phyloP scores from a whole-genome alignment of 345 rosid species.

The Linum lewisii region DNA sequence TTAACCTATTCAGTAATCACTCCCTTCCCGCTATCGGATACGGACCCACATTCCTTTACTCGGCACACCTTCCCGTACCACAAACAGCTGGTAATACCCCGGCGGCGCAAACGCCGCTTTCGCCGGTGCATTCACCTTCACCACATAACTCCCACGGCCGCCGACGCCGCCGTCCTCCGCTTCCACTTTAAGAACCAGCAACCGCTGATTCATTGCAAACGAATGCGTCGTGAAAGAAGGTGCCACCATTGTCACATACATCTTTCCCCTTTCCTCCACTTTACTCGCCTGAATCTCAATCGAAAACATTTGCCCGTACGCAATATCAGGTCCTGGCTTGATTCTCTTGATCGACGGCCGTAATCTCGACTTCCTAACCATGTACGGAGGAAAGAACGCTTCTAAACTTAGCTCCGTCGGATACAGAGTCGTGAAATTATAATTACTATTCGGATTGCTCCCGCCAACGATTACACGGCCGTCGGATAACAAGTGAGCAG shows the following conservation, averaged over 20 bases:
- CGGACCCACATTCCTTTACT: conserved; percentile 75
- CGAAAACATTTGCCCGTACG: conserved; percentile 20
- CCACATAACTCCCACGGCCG: conserved; percentile 21
- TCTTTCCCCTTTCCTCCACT: too few species aligned
- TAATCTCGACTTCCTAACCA: conserved; percentile 22
- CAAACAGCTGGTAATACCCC: conserved; percentile 61
- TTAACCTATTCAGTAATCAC: too few species aligned
- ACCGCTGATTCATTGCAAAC: conserved; percentile 69
- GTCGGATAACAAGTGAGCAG: conserved; percentile 59
- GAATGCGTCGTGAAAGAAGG: conserved; percentile 77
- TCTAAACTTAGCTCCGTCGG: conserved; percentile 74
- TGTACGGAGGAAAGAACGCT: conserved; percentile 56
- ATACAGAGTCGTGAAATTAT: conserved; percentile 46
- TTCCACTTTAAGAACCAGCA: conserved; percentile 41
- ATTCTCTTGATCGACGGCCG: conserved; percentile 42
- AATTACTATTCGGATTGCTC: conserved; percentile 57
- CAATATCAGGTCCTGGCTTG: conserved; percentile 1
- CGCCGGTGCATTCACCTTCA: conserved; percentile 35
- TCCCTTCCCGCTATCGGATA: too few species aligned
- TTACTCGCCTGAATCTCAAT: conserved; percentile 11
- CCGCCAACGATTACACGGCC: conserved; percentile 79
- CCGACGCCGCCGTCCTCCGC: conserved; percentile 18
- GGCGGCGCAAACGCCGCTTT: conserved; percentile 46
- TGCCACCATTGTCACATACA: conserved; percentile 59
- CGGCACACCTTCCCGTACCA: conserved; percentile 55